Base-by-base conservation (phyloP, 1,139 yeast species). In the Suhomyces coccinellae region DNA sequence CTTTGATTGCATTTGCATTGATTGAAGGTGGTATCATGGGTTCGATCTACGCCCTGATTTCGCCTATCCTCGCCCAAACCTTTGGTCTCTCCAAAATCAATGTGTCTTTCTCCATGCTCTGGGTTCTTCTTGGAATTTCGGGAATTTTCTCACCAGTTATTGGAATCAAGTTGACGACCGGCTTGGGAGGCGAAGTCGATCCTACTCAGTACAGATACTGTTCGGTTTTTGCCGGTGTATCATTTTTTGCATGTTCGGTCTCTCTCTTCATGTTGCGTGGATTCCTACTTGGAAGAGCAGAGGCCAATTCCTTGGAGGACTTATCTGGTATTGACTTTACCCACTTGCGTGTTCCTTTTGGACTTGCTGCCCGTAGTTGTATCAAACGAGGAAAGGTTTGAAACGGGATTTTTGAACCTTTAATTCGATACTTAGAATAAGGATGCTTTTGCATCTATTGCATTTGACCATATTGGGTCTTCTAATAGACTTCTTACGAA, bases 61-160 rank as follows among this genome's bases (percentile, higher is more conserved):
- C 72, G 1, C 68, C 71, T 6, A 48, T 65, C 3, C 28, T 58
- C 9, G 69, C 52, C 6, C 30, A 51, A 20, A 46, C 52, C 10
- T 50, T 75, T 38, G 85, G 85, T 0, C 53, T 80, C 24, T 58
- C 66, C 35, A 78, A 77, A 52, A 63, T 80, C 62, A 76, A 76
- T 44, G 71, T 76, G 17, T 67, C 79, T 0, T 67, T 79, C 61
- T 70, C 77, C 7, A 64, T 73, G 62, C 51, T 75, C 16, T 79
- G 83, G 83, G 57, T 69, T 7, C 62, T 73, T 24, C 55, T 71
- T 46, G 85, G 82, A 11, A 46, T 61, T 2, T 62, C 77, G 15
- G 81, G 80, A 1, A 57, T 78, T 35, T 73, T 67, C 1, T 72
- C 83, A 1, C 84, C 85, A 4, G 71, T 79, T 13, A 73, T 80